These are phyloP conservation scores for Daldinia childiae DNA, from an alignment of 495 filamentous ascomycete species.

Conservation along the genomic window DNA sequence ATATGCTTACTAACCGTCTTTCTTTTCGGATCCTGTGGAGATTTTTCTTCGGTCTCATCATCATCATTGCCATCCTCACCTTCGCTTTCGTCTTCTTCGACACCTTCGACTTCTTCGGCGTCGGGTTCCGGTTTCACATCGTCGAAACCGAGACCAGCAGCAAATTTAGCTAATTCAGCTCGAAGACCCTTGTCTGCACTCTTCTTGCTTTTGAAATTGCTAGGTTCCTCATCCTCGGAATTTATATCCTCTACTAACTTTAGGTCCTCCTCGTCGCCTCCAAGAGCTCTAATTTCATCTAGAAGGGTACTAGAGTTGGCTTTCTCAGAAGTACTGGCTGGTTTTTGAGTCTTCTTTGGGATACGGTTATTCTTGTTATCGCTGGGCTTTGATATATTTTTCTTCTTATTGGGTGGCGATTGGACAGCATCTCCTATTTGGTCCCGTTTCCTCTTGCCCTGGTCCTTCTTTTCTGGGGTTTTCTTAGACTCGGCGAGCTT, in stretches of 20 bases:
- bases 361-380: conserved; percentile 53
- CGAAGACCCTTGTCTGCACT: conserved; percentile 49
- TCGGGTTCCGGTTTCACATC: conserved; percentile 44
- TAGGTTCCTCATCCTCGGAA: conserved; percentile 69
- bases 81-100: conserved; percentile 38
- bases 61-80: conserved; percentile 37
- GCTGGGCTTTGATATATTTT: conserved; percentile 31
- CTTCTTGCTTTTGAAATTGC: conserved; percentile 41
- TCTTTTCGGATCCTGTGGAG: conserved; percentile 40
- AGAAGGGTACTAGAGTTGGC: conserved; percentile 55
- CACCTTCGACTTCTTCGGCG: conserved; percentile 44
- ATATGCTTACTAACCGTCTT: conserved; percentile 56
- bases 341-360: conserved; percentile 47
- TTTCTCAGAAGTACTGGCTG: conserved; percentile 50
- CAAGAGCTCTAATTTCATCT: conserved; percentile 78
- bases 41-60: conserved; percentile 34
- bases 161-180: conserved; percentile 57
- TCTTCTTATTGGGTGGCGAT: conserved; percentile 43
- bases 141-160: conserved; percentile 58
- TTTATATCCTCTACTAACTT: conserved; percentile 69
- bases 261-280: conserved; percentile 79
- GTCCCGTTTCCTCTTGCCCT: conserved; percentile 46
- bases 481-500: conserved; percentile 44
- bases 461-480: conserved; percentile 26
- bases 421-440: conserved; percentile 33